Evolutionary conservation across 805 yeast species (phyloP), one percentile per base, ranked within the genome.

Genomic region (Barnettozyma salicaria): DNA sequence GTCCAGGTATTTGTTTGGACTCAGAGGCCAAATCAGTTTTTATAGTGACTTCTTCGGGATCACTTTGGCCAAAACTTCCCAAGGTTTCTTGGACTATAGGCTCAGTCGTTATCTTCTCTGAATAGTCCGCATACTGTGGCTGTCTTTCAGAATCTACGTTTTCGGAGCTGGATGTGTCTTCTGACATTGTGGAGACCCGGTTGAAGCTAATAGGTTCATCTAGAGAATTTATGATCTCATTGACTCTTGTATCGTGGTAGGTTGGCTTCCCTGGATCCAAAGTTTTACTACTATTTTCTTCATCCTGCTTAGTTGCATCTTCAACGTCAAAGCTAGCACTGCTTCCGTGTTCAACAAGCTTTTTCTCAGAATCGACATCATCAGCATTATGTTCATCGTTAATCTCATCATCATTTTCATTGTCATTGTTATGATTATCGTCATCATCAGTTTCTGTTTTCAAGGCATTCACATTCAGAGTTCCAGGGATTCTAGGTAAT

Each of bases 401-500:
- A 13, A 10, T 20, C 4, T 19, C 27, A 7, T 26, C 14, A 19
- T 12, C 18, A 12, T 16, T 13, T 10, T 27, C 13, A 18, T 30
- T 28, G 7, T 6, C 39, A n/a, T 37, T 41, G 1, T 38, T 47
- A 7, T 49, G 11, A 7, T 19, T 9, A 19, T 18, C 19, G 20
- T 42, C 20, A 4, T 53, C 47, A 18, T 23, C 37, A 13, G 34
- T 35, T 2, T 51, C 41, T 26, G 30, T 39, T 10, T 63, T 59
- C 25, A 72, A 49, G 1, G 73, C 80, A 24, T 60, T 68, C 35
- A 73, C 73, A 35, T 67, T 60, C 38, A 64, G 53, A 1, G 72
- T 63, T 3, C 69, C 76, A 1, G 72, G 69, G 44, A 64, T 56
- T 20, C 76, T 53, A 7, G 76, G 76, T 13, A 68, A 45, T 11